A percentile compares a stretch with the other conserved stretches of the same genome.
phyloP scores from a whole-genome alignment of 106 monocot species.

The Posidonia australis region DNA sequence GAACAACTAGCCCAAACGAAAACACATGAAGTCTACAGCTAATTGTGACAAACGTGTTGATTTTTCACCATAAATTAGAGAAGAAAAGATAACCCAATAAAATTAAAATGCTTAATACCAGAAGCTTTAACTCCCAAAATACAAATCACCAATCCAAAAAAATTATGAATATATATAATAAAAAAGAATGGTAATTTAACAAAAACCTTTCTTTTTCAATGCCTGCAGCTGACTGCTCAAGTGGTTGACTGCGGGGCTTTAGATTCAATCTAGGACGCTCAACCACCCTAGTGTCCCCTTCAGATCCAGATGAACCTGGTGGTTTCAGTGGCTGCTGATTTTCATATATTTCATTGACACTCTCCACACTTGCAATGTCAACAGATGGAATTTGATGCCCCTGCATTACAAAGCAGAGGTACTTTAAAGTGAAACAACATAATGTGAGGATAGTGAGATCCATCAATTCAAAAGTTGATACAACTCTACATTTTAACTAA shows the following conservation, averaged over 20 bases:
- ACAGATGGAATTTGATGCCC: neutral
- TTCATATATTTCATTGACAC: slow-evolving; percentile 1
- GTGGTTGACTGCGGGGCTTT: slow-evolving; percentile 9
- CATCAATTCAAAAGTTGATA: neutral
- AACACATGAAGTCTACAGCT: too few relatives aligned
- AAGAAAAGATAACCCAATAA: too few relatives aligned
- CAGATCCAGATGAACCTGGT: slow-evolving; percentile 5
- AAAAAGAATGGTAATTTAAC: too few relatives aligned
- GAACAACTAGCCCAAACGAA: too few relatives aligned
- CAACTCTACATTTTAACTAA: neutral
- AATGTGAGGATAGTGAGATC: neutral
- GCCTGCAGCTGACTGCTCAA: neutral
- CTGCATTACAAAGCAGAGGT: neutral
- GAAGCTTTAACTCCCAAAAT: too few relatives aligned
- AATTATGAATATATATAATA: too few relatives aligned
- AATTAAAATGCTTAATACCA: too few relatives aligned
- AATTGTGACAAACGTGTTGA: too few relatives aligned
- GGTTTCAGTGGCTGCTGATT: neutral
- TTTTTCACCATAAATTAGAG: too few relatives aligned
- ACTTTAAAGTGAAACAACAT: neutral
- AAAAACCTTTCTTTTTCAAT: slow-evolving; percentile 12
- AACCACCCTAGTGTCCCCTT: neutral
- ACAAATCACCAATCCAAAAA: too few relatives aligned
- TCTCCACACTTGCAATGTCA: neutral
- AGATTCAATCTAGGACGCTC: slow-evolving; percentile 9